These are phyloP conservation scores for Blattamonas nauphoetae DNA, from an alignment of 78 protist genomes.

Conservation along the genomic window DNA sequence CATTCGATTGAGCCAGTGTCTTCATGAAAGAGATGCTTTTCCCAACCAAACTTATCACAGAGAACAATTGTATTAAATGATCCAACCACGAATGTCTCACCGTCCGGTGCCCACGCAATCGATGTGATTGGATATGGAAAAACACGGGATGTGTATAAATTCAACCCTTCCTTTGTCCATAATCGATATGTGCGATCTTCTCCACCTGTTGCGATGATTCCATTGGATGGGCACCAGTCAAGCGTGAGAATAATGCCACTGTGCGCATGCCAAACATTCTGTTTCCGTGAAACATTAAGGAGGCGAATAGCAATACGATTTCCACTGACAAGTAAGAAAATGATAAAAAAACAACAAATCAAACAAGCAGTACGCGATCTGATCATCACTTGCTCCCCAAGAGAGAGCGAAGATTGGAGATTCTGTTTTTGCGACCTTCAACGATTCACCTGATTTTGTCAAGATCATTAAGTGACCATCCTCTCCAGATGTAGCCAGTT, in stretches of 20 bases:
- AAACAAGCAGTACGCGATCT: not conserved
- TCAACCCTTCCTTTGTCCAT: not conserved
- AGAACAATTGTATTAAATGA: not conserved
- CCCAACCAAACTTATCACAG: not conserved
- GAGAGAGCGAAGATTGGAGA: not conserved
- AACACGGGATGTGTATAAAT: not conserved
- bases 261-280: not conserved
- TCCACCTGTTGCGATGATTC: not conserved
- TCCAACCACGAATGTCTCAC: not conserved
- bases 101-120: not conserved
- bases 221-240: not conserved
- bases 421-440: not conserved
- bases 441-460: not conserved
- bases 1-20: not conserved
- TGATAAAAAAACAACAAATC: not conserved
- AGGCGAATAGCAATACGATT: not conserved
- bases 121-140: not conserved
- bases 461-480: not conserved
- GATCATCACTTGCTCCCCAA: not conserved
- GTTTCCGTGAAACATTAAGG: not conserved
- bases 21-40: not conserved
- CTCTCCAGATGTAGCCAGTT: not conserved
- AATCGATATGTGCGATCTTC: not conserved
- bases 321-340: not conserved
- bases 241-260: not conserved